Conservation (phyloP, 2,329 filamentous ascomycete species). For the Fusarium coicis region DNA sequence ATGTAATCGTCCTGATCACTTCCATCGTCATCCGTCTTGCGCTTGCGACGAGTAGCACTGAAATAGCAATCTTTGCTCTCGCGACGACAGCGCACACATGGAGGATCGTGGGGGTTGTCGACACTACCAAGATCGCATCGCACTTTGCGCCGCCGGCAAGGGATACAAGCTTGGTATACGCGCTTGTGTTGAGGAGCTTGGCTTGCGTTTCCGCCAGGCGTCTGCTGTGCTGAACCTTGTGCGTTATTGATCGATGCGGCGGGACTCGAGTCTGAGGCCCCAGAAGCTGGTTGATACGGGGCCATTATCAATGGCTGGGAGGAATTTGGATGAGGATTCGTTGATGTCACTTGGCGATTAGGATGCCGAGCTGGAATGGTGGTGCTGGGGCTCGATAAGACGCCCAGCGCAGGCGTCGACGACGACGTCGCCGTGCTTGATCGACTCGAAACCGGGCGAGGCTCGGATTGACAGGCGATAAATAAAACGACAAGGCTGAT, state of each 20-base stretch:
- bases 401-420: slow-evolving; percentile 14
- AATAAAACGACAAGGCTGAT: slow-evolving; percentile 19
- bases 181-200: slow-evolving; percentile 63
- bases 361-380: slow-evolving; percentile 15
- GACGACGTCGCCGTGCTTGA: slow-evolving; percentile 19
- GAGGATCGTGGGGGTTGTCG: slow-evolving; percentile 93
- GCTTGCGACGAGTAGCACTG: slow-evolving; percentile 91
- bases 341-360: slow-evolving; percentile 9
- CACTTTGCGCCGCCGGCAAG: slow-evolving; percentile 70
- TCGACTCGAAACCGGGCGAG: slow-evolving; percentile 24
- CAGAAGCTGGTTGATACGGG: slow-evolving; percentile 39
- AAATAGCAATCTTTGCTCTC: slow-evolving; percentile 99
- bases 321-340: slow-evolving; percentile 5
- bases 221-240: slow-evolving; percentile 36
- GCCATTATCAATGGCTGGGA: slow-evolving; percentile 30
- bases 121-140: slow-evolving; percentile 77
- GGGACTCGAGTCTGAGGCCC: slow-evolving; percentile 42
- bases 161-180: slow-evolving; percentile 72
- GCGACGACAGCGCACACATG: slow-evolving; percentile 90
- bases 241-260: slow-evolving; percentile 38
- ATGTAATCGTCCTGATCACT: slow-evolving; percentile 73
- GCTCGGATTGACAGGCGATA: slow-evolving; percentile 6
- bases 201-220: slow-evolving; percentile 26
- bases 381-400: slow-evolving; percentile 11
- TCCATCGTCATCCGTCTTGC: slow-evolving; percentile 74